A percentile compares a stretch with the other conserved stretches of the same genome.
Evolutionary conservation across 495 filamentous ascomycete genomes (phyloP).

Genomic region (Aspergillus mulundensis): DNA sequence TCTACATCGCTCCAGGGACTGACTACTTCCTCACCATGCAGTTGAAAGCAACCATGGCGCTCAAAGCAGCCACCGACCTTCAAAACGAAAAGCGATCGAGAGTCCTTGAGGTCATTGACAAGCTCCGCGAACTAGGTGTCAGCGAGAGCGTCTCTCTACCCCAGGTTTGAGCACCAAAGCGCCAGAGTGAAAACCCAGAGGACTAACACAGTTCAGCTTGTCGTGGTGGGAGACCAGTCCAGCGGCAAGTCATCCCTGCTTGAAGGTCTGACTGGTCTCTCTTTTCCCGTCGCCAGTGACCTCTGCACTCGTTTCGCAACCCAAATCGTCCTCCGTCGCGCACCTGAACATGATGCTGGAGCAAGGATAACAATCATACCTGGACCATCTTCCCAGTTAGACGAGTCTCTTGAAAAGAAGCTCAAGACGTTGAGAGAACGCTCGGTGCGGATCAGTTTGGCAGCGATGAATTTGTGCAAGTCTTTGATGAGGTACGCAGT

Average conservation of each 20-base stretch:
- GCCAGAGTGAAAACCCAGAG: not conserved
- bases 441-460: constrained; percentile 20
- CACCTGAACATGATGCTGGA: constrained; percentile 19
- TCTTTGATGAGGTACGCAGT: constrained; percentile 29
- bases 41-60: not conserved
- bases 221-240: constrained; percentile 44
- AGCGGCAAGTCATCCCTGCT: constrained; percentile 52
- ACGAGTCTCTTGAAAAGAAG: constrained; percentile 12
- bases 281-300: constrained; percentile 47
- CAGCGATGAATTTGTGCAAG: constrained; percentile 26
- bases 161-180: constrained; percentile 22
- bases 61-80: not conserved
- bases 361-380: constrained; percentile 28
- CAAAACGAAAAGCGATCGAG: constrained; percentile 11
- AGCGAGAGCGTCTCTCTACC: constrained; percentile 34
- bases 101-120: constrained; percentile 26
- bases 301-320: constrained; percentile 58
- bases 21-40: not conserved
- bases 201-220: constrained; percentile 23
- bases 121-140: constrained; percentile 31
- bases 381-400: constrained; percentile 15
- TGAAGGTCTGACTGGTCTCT: constrained; percentile 48
- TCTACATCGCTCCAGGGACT: no score
- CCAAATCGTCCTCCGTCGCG: constrained; percentile 52
- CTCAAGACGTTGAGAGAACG: constrained; percentile 20